Conservation (phyloP, 805 yeast species). For the Yarrowia deformans region DNA sequence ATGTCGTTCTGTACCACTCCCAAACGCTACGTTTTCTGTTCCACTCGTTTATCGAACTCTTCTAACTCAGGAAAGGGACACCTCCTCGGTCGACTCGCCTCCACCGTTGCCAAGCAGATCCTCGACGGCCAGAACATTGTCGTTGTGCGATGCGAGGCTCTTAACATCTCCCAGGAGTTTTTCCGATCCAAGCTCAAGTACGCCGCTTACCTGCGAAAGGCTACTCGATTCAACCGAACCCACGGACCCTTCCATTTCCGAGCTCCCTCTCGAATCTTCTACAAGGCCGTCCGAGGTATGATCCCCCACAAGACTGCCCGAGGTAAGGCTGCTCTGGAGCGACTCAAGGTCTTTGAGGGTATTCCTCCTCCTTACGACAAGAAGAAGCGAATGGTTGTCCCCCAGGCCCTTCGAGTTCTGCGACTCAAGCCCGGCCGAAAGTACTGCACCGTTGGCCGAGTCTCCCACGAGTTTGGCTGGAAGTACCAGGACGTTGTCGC, state of each 20-base stretch:
- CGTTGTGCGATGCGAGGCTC: slow-evolving; percentile 94
- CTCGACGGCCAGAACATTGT: slow-evolving; percentile 98
- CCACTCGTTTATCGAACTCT: neutral
- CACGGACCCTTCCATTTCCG: slow-evolving; percentile 99
- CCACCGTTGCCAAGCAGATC: slow-evolving; percentile 97
- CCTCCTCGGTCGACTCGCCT: slow-evolving; percentile 99
- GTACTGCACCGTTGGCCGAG: slow-evolving; percentile 97
- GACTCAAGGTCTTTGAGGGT: slow-evolving; percentile 99
- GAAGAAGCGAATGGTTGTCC: slow-evolving; percentile 99
- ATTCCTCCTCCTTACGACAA: slow-evolving; percentile 99
- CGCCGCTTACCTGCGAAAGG: slow-evolving; percentile 99
- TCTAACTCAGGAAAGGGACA: slow-evolving; percentile 82
- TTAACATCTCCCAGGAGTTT: slow-evolving; percentile 99
- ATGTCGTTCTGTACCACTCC: too few relatives aligned
- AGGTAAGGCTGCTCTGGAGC: slow-evolving; percentile 99
- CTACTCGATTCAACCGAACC: slow-evolving; percentile 97
- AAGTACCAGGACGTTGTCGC: slow-evolving; percentile 98
- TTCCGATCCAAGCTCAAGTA: slow-evolving; percentile 99
- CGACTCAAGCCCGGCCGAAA: slow-evolving; percentile 99
- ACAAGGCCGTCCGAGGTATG: slow-evolving; percentile 99
- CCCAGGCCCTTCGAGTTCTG: slow-evolving; percentile 98
- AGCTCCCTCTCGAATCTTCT: slow-evolving; percentile 99
- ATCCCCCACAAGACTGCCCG: slow-evolving; percentile 99
- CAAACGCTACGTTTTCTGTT: neutral
- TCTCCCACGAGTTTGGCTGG: slow-evolving; percentile 98